Base-by-base conservation (phyloP, 768 basidiomycete genomes). In the Baorangia bicolor region DNA sequence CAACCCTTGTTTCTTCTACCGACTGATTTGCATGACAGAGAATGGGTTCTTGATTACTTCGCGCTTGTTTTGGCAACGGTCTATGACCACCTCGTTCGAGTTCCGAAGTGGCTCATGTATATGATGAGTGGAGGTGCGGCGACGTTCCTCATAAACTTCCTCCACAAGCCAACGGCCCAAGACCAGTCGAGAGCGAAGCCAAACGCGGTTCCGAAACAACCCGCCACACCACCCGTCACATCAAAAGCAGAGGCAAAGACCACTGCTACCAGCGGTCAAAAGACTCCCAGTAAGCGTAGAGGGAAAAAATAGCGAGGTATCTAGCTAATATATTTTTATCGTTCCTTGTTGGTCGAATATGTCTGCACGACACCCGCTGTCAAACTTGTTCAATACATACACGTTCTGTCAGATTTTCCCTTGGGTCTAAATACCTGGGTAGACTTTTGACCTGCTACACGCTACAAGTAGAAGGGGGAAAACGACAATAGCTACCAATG, bases 91-190 rank as follows among this genome's bases (percentile, higher is more conserved):
- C 58, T 80, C 14, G 68, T 81, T 53, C 63, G 75, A 30, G 64
- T 92, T 42, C 92, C 92, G n/a, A 81, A 81, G 58, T 92, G 88
- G 86, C 33, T 88, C 23, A 71, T 92, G 64, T 78, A 90, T 64
- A 62, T 90, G 43, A 48, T 79, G 9, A 86, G 88, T 3, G 92
- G 90, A 38, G 77, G 75, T 31, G 3, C 85, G 38, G 92, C 81
- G 8, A 88, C 87, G n/a, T 43, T 89, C 55, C 49, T 90, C 20
- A 78, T 94, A 64, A 81, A 82, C 49, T 56, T 89, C 35, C 67
- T 92, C 59, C 92, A 93, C 67, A 71, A 68, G 31, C 63, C 66
- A 9, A 34, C 62, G 0, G 21, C 55, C 20, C 45, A 33, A 45
- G 40, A 10, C 27, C 41, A 25, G 16, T 35, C 58, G 2, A 61